Percentiles rank a stretch among this genome's conserved stretches.
These are phyloP conservation scores for Rhododendron vialii DNA, from an alignment of 148 eudicot species.

Conservation along the genomic window DNA sequence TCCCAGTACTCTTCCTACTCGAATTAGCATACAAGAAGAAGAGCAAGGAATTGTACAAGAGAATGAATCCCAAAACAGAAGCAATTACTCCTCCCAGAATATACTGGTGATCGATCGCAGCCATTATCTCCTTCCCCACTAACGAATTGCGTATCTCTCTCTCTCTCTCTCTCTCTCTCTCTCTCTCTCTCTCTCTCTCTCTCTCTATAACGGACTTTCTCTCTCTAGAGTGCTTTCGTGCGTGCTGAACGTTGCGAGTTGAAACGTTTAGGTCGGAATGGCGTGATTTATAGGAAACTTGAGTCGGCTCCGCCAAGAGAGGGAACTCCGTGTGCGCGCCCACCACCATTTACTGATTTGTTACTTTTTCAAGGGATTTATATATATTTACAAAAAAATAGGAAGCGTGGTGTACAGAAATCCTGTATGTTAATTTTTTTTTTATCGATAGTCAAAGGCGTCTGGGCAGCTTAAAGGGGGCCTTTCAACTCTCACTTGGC, in stretches of 20 bases:
- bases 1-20: not conserved
- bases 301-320: not conserved
- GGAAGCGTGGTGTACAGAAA: too few relatives aligned
- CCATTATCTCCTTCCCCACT: not conserved
- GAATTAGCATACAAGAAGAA: not conserved
- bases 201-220: not conserved
- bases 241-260: not conserved
- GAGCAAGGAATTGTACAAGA: not conserved
- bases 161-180: not conserved
- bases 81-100: constrained; percentile 3
- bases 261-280: not conserved
- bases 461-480: too few relatives aligned
- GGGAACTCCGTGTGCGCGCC: not conserved
- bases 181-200: not conserved
- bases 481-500: too few relatives aligned
- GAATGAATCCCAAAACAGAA: not conserved
- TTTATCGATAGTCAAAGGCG: too few relatives aligned
- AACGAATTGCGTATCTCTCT: not conserved
- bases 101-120: not conserved
- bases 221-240: not conserved
- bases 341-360: not conserved
- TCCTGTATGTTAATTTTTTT: too few relatives aligned
- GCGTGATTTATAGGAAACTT: not conserved
- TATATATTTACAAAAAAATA: too few relatives aligned
- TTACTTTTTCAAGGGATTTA: not conserved